Evolutionary conservation across 495 filamentous ascomycete species (phyloP), one percentile per base, ranked within the genome.

Genomic region (Jackrogersella minutella): DNA sequence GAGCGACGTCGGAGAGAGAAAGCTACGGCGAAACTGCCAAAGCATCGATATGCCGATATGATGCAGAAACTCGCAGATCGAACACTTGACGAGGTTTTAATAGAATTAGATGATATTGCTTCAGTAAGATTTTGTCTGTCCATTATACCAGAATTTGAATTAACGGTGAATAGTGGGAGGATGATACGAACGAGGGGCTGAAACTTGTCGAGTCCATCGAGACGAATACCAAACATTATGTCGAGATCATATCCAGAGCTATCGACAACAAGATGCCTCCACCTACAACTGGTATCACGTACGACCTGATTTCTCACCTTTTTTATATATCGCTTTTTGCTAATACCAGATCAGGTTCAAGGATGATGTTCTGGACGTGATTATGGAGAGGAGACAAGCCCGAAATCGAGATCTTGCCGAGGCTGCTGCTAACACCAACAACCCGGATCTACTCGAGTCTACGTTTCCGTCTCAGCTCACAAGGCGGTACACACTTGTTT

Each of bases 311-410:
- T 14, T 22, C 44, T n/a, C 2, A 17, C 16, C 26, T 9, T 26
- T 36, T 39, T 26, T n/a, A 58, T 70, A 11, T 47, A 24, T 41
- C 22, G 60, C 14, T 43, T 9, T 13, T 58, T 24, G 16, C 59
- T 62, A 36, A 58, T 53, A 54, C 17, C 46, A 24, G 52, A 17
- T 10, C 3, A 93, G 90, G 36, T 97, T 96, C 82, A 97, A 97
- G 76, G 93, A 97, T 68, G 95, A 99, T 75, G 96, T 99, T 13
- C 84, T 99, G 21, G 95, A 99, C 78, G 90, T 98, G 24, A 91
- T 99, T 66, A 93, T 97, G 87, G 90, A 91, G 7, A 92, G 96
- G 76, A 90, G 95, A 64, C 86, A 90, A 58, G 90, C 89, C 73
- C 89, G 93, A 56, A 99, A 98, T 74, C 88, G 90, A 58, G 86